Percentiles rank a stretch among this genome's conserved stretches.
Evolutionary conservation across 768 basidiomycete species (phyloP).

Genomic region (Suillus subluteus): DNA sequence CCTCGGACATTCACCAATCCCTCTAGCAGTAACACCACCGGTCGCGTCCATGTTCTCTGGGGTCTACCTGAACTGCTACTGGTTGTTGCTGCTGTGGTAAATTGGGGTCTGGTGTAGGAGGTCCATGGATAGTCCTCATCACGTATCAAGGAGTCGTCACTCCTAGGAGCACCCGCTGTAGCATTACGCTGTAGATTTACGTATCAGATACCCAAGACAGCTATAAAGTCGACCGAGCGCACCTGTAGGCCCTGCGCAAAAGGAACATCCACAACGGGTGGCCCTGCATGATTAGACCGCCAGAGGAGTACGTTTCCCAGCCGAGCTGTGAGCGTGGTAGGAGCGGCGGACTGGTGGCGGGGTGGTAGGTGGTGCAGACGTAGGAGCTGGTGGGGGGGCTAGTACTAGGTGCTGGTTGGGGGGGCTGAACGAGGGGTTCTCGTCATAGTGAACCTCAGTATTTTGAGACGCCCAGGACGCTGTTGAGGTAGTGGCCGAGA

Average conservation of each 20-base stretch:
- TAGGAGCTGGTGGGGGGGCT: too few relatives aligned
- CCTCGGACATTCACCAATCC: too few relatives aligned
- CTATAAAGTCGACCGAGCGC: background rate
- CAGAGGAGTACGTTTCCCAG: background rate
- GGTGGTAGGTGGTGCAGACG: background rate
- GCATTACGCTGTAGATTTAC: background rate
- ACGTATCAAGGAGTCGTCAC: background rate
- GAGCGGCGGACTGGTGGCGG: background rate
- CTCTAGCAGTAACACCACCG: background rate
- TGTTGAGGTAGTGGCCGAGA: background rate
- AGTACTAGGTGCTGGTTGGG: background rate
- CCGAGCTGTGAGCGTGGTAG: background rate
- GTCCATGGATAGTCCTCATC: background rate
- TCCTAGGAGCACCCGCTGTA: background rate
- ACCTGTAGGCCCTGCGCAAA: background rate
- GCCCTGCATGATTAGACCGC: background rate
- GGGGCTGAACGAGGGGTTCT: background rate
- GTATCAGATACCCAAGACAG: background rate
- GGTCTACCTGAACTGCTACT: background rate
- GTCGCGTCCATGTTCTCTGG: background rate
- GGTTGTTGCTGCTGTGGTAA: background rate
- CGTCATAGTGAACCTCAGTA: background rate
- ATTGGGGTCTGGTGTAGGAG: background rate
- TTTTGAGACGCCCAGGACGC: background rate
- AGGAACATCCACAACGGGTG: background rate